Evolutionary conservation across 1,284 basidiomycete species (phyloP), one percentile per base, ranked within the genome.

Genomic region (Malassezia pachydermatis): DNA sequence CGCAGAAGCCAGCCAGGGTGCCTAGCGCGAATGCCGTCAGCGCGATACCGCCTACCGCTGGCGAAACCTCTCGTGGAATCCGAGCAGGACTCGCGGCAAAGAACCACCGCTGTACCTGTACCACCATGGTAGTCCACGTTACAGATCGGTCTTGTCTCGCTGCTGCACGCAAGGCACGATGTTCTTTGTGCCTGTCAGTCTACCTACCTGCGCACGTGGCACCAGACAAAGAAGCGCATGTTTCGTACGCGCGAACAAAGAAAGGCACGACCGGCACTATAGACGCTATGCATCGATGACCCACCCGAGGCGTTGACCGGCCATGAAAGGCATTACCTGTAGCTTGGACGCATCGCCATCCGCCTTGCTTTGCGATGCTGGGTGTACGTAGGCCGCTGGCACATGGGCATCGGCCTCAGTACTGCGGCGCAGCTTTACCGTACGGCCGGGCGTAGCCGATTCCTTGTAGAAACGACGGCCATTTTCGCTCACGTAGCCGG

Each of bases 241-340:
- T 37, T 4, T 2, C 14, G 8, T 22, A 37, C 35, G 35, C 24
- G 35, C 34, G 14, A 22, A 37, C 35, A 37, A 37, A 37, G 35
- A 22, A n/a, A n/a, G n/a, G n/a, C n/a, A n/a, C n/a, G 10, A 35
- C 17, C 11, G 8, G 23, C 24, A 5, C 38, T 40, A 28, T 16
- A 13, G n/a, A 22, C 13, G 17, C 11, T 45, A 19, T 22, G 55
- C 17, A 35, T 39, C 77, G 60, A 95, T 82, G 74, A 82, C 79
- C 92, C 90, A 98, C 14, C 76, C 76, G 25, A 98, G 75, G 56
- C 78, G 75, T 72, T 82, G 84, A 19, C 89, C 92, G 2, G 86
- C 83, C 85, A 86, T 88, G 76, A 98, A 98, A 2, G 92, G 87
- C 20, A 87, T 79, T 1, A 95, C 81, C 49, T 76, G 65, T 41